Conservation (phyloP, 1,284 basidiomycete genomes). For the Ganoderma leucocontextum region DNA sequence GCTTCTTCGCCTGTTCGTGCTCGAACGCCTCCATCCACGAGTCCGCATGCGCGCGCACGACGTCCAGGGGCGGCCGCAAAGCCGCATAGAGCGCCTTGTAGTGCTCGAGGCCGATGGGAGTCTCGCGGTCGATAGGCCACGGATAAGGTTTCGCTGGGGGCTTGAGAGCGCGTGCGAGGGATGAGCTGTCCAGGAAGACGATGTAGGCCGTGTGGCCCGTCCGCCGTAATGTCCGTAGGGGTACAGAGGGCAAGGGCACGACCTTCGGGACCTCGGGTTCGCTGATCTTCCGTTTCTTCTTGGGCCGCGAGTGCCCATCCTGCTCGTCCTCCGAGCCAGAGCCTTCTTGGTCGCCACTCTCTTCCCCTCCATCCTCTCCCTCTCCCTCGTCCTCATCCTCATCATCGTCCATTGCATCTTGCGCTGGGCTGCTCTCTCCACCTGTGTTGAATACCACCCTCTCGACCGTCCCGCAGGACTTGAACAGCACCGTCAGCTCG, state of each 20-base stretch:
- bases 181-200: constrained; percentile 80
- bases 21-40: constrained; percentile 80
- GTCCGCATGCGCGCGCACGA: constrained; percentile 80
- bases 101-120: constrained; percentile 73
- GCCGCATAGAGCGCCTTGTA: constrained; percentile 71
- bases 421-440: constrained; percentile 41
- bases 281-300: constrained; percentile 54
- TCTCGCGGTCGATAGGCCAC: constrained; percentile 66
- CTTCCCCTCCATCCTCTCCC: constrained; percentile 49
- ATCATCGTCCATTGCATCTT: constrained; percentile 43
- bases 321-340: constrained; percentile 39
- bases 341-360: constrained; percentile 41
- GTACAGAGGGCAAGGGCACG: constrained; percentile 61
- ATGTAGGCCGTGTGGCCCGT: constrained; percentile 78
- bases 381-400: constrained; percentile 42
- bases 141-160: constrained; percentile 52
- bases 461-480: constrained; percentile 79
- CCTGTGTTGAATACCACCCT: constrained; percentile 66
- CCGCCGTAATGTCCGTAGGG: constrained; percentile 63
- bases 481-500: constrained; percentile 79
- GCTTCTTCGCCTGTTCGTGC: constrained; percentile 68
- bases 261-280: constrained; percentile 54
- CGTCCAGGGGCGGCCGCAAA: constrained; percentile 74
- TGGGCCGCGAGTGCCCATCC: constrained; percentile 48
- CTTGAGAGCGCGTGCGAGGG: constrained; percentile 70